A percentile compares a stretch with the other conserved stretches of the same genome.
These are phyloP conservation scores for Alternaria postmessia DNA, from an alignment of 2,329 filamentous ascomycete species.

Conservation along the genomic window DNA sequence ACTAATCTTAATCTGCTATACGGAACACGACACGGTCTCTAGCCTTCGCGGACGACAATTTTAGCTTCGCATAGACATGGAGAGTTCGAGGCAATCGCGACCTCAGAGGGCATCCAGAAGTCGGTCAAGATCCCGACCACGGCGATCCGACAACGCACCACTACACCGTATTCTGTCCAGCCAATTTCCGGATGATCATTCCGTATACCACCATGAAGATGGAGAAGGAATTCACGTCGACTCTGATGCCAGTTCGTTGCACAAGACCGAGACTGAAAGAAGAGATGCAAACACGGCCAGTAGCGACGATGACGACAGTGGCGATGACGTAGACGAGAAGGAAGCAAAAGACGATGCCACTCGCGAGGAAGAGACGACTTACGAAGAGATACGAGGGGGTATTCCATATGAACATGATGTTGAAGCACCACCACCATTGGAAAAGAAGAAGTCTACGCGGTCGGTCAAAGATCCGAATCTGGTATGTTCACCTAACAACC, in stretches of 20 bases:
- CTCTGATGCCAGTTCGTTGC: conserved; percentile 28
- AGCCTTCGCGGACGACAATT: background rate
- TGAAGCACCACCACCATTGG: conserved; percentile 30
- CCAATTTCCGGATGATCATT: conserved; percentile 47
- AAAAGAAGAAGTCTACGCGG: conserved; percentile 36
- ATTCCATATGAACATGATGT: conserved; percentile 44
- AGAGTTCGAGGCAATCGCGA: background rate
- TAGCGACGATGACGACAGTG: conserved; percentile 19
- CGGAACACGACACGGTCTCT: background rate
- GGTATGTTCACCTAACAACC: conserved; percentile 21
- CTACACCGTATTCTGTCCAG: conserved; percentile 40
- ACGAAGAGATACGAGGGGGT: conserved; percentile 40
- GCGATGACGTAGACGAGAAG: conserved; percentile 14
- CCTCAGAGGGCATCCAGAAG: conserved; percentile 20
- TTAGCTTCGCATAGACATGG: conserved; percentile 2
- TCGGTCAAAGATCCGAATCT: conserved; percentile 47
- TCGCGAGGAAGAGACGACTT: conserved; percentile 21
- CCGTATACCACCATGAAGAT: conserved; percentile 45
- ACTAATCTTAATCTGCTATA: background rate
- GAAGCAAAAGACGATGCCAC: conserved; percentile 24
- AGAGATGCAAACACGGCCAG: conserved; percentile 15
- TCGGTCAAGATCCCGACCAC: conserved; percentile 37
- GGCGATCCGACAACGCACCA: conserved; percentile 27
- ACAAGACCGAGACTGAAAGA: conserved; percentile 39
- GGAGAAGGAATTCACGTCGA: conserved; percentile 36